Conservation (phyloP, 225 moss, liverwort and hornwort species). For the Anthoceros angustus region DNA sequence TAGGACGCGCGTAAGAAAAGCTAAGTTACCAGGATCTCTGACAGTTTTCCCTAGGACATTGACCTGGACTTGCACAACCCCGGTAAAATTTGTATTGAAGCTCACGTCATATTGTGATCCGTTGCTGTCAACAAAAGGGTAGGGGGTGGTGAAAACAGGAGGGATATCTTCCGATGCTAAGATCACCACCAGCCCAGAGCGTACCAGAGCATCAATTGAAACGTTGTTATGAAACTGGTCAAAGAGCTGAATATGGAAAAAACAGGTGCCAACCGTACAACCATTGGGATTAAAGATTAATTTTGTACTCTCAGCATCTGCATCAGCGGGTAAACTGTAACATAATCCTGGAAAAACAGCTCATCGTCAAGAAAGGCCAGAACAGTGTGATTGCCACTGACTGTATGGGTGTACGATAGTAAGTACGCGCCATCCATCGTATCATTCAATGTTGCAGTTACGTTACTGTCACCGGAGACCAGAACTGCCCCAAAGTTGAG, state of each 20-base stretch:
- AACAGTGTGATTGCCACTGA: constrained; percentile 29
- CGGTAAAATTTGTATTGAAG: constrained; percentile 4
- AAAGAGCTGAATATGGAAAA: constrained; percentile 29
- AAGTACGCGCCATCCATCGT: constrained; percentile 33
- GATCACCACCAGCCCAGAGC: constrained; percentile 13
- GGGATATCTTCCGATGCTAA: constrained; percentile 25
- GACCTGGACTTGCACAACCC: constrained; percentile 19
- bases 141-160: constrained; percentile 10
- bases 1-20: constrained; percentile 18
- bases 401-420: constrained; percentile 21
- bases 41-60: constrained; percentile 18
- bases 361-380: constrained; percentile 19
- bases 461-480: constrained; percentile 17
- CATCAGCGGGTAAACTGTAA: constrained; percentile 19
- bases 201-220: constrained; percentile 25
- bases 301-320: constrained; percentile 19
- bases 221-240: constrained; percentile 35
- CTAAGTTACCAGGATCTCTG: constrained; percentile 14
- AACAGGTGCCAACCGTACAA: constrained; percentile 18
- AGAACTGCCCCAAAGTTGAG: constrained; percentile 13
- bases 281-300: constrained; percentile 21
- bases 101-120: neutral
- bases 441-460: constrained; percentile 23
- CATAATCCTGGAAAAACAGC: constrained; percentile 23
- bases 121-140: neutral